Conservation (phyloP, 106 monocot species). For the Narthecium ossifragum region DNA sequence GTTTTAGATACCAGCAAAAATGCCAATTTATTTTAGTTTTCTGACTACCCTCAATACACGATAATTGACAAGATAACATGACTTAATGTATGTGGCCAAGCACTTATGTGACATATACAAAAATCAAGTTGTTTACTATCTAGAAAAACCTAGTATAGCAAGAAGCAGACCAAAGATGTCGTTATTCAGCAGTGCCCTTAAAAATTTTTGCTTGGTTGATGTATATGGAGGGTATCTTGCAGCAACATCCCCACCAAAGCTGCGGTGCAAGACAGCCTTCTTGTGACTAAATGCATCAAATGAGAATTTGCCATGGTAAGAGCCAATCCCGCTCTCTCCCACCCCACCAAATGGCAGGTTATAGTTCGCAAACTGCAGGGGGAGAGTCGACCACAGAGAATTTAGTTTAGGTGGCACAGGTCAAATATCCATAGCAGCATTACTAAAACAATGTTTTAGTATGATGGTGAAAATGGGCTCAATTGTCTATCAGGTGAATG, state of each 20-base stretch:
- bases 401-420: neutral
- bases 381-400: neutral
- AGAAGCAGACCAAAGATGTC: conserved; percentile 52
- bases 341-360: conserved; percentile 55
- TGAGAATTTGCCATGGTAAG: conserved; percentile 60
- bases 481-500: neutral
- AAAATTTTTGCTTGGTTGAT: conserved; percentile 39
- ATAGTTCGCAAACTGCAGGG: conserved; percentile 44
- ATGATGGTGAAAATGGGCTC: too few species aligned
- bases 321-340: conserved; percentile 49
- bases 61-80: too few species aligned
- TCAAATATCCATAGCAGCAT: neutral
- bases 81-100: too few species aligned
- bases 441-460: too few species aligned
- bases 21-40: too few species aligned
- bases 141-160: conserved; percentile 39
- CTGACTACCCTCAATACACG: too few species aligned
- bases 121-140: conserved; percentile 1
- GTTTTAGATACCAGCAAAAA: too few species aligned
- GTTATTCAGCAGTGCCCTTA: conserved; percentile 50
- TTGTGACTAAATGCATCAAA: conserved; percentile 86
- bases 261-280: conserved; percentile 61
- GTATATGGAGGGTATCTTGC: conserved; percentile 87
- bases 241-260: conserved; percentile 53
- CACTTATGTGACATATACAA: neutral